These are phyloP conservation scores for Coleophoma crateriformis DNA, from an alignment of 2,329 filamentous ascomycete genomes.

Conservation along the genomic window DNA sequence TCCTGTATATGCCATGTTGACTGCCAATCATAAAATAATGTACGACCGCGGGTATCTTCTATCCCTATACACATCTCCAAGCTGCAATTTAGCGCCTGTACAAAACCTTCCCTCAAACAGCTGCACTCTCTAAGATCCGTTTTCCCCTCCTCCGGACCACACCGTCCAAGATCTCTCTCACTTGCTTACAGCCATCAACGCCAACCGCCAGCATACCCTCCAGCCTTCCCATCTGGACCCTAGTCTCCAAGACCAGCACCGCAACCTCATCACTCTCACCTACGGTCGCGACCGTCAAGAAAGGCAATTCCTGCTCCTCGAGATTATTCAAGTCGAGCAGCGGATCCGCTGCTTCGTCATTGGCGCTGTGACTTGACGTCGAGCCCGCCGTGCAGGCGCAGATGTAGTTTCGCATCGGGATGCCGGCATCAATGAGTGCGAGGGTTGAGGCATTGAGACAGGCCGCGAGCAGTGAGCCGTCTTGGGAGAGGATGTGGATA, in stretches of 20 bases:
- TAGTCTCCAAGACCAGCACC: conserved; percentile 79
- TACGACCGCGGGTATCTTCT: conserved; percentile 13
- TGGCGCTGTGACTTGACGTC: conserved; percentile 59
- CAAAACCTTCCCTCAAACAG: conserved; percentile 40
- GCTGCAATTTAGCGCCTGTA: neutral
- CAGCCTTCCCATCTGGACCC: conserved; percentile 73
- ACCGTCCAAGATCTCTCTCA: conserved; percentile 73
- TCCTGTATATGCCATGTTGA: no score
- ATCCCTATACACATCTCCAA: no score
- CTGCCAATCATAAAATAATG: no score
- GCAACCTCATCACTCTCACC: conserved; percentile 70
- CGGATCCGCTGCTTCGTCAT: conserved; percentile 68
- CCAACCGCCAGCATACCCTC: conserved; percentile 93
- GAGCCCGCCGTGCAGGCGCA: conserved; percentile 83
- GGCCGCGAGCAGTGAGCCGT: conserved; percentile 84
- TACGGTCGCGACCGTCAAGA: conserved; percentile 77
- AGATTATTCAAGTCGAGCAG: conserved; percentile 72
- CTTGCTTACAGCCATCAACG: conserved; percentile 84
- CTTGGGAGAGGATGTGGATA: conserved; percentile 82
- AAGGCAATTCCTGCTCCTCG: conserved; percentile 85
- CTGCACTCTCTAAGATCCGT: conserved; percentile 54
- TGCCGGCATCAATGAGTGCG: conserved; percentile 87
- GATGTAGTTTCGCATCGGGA: conserved; percentile 92
- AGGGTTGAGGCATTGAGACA: conserved; percentile 89
- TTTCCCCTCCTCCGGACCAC: conserved; percentile 69